phyloP scores from a whole-genome alignment of 2,329 filamentous ascomycete species.

The Aspergillus thermomutatus region DNA sequence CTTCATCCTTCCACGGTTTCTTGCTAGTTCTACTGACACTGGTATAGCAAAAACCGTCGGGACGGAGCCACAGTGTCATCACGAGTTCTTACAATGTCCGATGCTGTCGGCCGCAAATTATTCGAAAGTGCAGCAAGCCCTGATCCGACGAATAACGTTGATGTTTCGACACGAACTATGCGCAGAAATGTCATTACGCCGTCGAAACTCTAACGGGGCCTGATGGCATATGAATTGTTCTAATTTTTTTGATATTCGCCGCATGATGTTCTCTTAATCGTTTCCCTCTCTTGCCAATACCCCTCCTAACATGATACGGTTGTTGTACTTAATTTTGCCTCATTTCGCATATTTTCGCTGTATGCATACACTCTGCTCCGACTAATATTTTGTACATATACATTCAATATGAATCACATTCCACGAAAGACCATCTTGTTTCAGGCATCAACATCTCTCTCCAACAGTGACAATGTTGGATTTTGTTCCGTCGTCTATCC shows the following conservation, averaged over 20 bases:
- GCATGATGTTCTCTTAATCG: not conserved
- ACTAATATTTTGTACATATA: not conserved
- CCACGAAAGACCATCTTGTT: not conserved
- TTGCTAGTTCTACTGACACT: not conserved
- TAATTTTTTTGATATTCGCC: not conserved
- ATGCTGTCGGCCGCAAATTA: constrained; percentile 66
- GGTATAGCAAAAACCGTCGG: constrained; percentile 72
- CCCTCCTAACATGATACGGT: not conserved
- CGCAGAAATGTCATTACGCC: constrained; percentile 37
- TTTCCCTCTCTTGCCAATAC: not conserved
- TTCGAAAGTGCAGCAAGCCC: constrained; percentile 48
- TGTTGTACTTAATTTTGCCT: not conserved
- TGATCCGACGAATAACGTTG: constrained; percentile 20
- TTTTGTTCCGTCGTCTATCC: not conserved
- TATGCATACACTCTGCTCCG: not conserved
- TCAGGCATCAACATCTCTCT: not conserved
- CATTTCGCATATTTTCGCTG: not conserved
- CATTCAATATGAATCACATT: not conserved
- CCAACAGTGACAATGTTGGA: not conserved
- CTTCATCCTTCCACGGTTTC: not conserved
- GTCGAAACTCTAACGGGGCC: constrained; percentile 25
- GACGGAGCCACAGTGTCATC: constrained; percentile 86
- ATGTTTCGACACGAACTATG: constrained; percentile 34
- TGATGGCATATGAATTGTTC: not conserved
- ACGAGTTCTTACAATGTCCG: constrained; percentile 73